These are phyloP conservation scores for Withania somnifera DNA, from an alignment of 305 asterid species.

Conservation along the genomic window DNA sequence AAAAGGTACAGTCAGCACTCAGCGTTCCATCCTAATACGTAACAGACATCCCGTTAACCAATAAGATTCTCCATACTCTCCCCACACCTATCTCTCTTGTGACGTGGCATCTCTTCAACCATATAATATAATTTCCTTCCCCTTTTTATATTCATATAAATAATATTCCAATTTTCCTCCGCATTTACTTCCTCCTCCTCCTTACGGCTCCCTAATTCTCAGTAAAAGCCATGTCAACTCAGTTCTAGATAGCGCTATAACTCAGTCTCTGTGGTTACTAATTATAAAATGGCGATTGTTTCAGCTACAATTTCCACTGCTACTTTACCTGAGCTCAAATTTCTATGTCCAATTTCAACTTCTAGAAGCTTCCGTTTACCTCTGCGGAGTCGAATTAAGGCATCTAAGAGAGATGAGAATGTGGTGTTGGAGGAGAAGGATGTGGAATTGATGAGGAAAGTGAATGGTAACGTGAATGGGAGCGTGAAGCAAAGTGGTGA, in stretches of 20 bases:
- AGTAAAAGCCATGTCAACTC: neutral
- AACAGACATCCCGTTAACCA: constrained; percentile 7
- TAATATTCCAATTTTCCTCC: neutral
- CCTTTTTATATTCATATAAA: neutral
- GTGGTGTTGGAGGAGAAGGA: constrained; percentile 49
- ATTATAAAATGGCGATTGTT: constrained; percentile 36
- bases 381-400: constrained; percentile 21
- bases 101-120: constrained; percentile 21
- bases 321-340: constrained; percentile 24
- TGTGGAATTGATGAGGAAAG: constrained; percentile 23
- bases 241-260: neutral
- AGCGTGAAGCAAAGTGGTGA: constrained; percentile 28
- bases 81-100: constrained; percentile 7
- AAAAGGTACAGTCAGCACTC: neutral
- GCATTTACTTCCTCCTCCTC: neutral
- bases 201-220: no score
- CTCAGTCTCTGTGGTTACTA: neutral
- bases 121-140: constrained; percentile 5
- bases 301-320: constrained; percentile 23
- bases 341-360: constrained; percentile 36
- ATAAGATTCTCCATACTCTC: constrained; percentile 10
- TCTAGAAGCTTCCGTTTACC: constrained; percentile 29
- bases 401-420: constrained; percentile 41
- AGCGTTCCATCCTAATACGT: neutral
- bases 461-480: constrained; percentile 42